phyloP scores from a whole-genome alignment of 768 basidiomycete species.

The Saitozyma sp. region DNA sequence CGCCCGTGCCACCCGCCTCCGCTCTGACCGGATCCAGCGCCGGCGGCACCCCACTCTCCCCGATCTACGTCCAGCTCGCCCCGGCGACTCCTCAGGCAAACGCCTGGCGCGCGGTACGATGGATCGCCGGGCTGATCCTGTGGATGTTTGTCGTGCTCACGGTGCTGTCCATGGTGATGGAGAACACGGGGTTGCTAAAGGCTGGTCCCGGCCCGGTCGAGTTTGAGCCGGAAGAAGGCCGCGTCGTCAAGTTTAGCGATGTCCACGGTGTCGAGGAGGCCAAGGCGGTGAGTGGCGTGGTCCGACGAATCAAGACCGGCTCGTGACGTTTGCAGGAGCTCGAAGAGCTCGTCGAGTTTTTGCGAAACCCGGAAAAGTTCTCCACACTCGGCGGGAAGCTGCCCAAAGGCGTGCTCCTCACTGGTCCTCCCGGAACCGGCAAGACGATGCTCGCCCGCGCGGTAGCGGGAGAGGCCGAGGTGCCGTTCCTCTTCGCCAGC shows the following conservation, averaged over 20 bases:
- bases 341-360: slow-evolving; percentile 89
- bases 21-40: slow-evolving; percentile 53
- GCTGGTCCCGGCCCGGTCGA: slow-evolving; percentile 71
- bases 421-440: slow-evolving; percentile 68
- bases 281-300: slow-evolving; percentile 65
- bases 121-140: slow-evolving; percentile 31
- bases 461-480: slow-evolving; percentile 95
- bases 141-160: slow-evolving; percentile 63
- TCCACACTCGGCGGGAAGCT: slow-evolving; percentile 88
- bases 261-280: slow-evolving; percentile 98
- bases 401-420: slow-evolving; percentile 81
- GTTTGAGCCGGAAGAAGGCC: slow-evolving; percentile 76
- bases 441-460: slow-evolving; percentile 98
- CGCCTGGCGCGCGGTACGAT: slow-evolving; percentile 31
- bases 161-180: slow-evolving; percentile 81
- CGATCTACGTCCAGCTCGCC: slow-evolving; percentile 48
- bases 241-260: slow-evolving; percentile 85
- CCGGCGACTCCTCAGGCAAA: slow-evolving; percentile 37
- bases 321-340: slow-evolving; percentile 63
- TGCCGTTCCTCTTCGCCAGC: slow-evolving; percentile 95
- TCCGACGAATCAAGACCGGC: not conserved
- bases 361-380: slow-evolving; percentile 89
- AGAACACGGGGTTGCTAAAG: slow-evolving; percentile 91
- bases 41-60: slow-evolving; percentile 41
- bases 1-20: slow-evolving; percentile 52